Evolutionary conservation across 73 alveolate genomes (phyloP).

Genomic region (Stentor coeruleus): DNA sequence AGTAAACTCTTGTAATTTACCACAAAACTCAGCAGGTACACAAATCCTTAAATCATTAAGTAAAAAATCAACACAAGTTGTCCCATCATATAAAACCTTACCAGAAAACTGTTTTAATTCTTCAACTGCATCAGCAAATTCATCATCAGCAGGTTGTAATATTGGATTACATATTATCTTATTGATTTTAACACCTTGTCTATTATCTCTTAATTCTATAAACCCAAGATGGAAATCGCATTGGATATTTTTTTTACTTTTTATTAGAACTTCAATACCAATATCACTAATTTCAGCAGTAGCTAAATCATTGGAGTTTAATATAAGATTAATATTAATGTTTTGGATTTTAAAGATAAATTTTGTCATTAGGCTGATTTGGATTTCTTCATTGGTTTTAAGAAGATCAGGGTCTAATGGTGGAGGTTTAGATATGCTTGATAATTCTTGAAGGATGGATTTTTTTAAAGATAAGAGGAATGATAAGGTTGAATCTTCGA

Average conservation of each 20-base stretch:
- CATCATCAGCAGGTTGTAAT: not conserved
- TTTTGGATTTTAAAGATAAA: no score
- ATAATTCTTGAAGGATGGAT: not conserved
- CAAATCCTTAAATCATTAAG: not conserved
- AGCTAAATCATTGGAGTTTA: not conserved
- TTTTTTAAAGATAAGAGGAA: not conserved
- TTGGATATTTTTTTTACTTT: not conserved
- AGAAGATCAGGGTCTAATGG: not conserved
- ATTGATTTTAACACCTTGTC: conserved; percentile 6
- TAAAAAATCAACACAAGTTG: not conserved
- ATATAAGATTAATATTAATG: not conserved
- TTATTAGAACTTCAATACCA: not conserved
- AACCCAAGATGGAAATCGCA: not conserved
- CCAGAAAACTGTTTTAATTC: conserved; percentile 9
- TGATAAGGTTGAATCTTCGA: not conserved
- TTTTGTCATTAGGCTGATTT: not conserved
- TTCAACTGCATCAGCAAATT: conserved; percentile 16
- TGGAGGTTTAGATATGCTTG: not conserved
- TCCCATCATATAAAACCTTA: not conserved
- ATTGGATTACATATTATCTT: conserved; percentile 12
- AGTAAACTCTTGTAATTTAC: not conserved
- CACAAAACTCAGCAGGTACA: not conserved
- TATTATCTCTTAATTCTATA: not conserved
- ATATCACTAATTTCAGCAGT: not conserved
- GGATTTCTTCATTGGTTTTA: not conserved